These are phyloP conservation scores for Cystobasidium tubakii DNA, from an alignment of 768 basidiomycete genomes.

Conservation along the genomic window DNA sequence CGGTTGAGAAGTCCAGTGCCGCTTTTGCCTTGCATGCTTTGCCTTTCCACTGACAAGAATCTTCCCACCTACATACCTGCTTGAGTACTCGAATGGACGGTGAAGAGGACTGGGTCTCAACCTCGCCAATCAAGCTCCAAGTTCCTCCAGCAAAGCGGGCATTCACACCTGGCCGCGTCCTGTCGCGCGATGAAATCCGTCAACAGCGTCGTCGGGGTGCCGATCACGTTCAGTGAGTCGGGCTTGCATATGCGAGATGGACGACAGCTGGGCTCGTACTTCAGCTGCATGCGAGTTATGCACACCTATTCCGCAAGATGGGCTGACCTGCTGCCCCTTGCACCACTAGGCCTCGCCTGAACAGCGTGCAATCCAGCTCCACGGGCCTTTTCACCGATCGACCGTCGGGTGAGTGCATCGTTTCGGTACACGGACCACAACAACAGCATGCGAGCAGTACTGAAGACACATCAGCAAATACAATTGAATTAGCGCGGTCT, in stretches of 20 bases:
- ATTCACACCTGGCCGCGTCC: slow-evolving; percentile 28
- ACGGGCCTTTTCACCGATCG: neutral
- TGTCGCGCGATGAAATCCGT: slow-evolving; percentile 27
- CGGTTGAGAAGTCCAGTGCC: too few species aligned
- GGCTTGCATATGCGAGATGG: too few species aligned
- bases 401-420: too few species aligned
- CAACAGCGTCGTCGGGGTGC: slow-evolving; percentile 3
- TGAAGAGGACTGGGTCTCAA: slow-evolving; percentile 27
- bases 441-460: too few species aligned
- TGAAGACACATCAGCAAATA: too few species aligned
- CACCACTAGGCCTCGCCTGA: neutral
- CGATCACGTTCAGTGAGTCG: neutral
- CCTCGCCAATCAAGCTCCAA: slow-evolving; percentile 25
- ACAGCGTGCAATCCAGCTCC: neutral
- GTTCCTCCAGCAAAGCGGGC: neutral
- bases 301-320: too few species aligned
- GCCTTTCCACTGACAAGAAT: neutral
- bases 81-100: neutral
- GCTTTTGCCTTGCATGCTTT: too few species aligned
- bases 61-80: too few species aligned
- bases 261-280: too few species aligned
- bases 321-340: neutral
- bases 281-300: too few species aligned
- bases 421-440: too few species aligned
- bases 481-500: too few species aligned